Evolutionary conservation across 352 stramenopile genomes (phyloP), one percentile per base, ranked within the genome.

Genomic region (Globisporangium apiculatum): DNA sequence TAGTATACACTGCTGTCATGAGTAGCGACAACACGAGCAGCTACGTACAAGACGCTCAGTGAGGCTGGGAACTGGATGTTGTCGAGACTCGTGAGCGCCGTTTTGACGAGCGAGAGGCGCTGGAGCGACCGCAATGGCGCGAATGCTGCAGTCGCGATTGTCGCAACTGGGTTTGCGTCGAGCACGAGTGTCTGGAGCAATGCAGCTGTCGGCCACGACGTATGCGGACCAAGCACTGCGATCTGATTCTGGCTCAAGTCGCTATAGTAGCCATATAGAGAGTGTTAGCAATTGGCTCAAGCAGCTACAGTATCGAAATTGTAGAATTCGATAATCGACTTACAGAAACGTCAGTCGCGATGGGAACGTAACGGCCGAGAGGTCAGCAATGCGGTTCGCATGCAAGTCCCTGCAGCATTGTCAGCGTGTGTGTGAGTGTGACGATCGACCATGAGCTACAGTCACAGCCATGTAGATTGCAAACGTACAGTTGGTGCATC

Each of bases 171-270:
- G 54, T 91, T 91, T 14, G 58, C 64, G 40, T 91, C 71, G 4
- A 91, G 66, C 35, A 83, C 36, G 10, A 91, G 64, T 61, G 74
- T 88, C 65, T 80, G 76, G 36, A 91, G 62, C 41, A 77, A 53
- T 3, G 61, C 57, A 4, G 75, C 63, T 17, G 63, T 52, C 0
- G 78, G 76, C 80, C 77, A 88, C 9, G 77, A 66, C 15, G 68
- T 68, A 0, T 52, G 53, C 8, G 52, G 47, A 4, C 53, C 61
- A 45, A 90, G 40, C 3, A 43, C 68, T 35, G 62, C 55, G 61
- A 85, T 77, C 14, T 58, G 64, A 41, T 85, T 85, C 10, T 58
- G 51, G 38, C 72, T 76, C 62, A 85, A 50, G 41, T 83, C 73
- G 18, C 66, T 73, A 24, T 9, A 11, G 38, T 42, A 11, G 11